These are phyloP conservation scores for Didymella exigua DNA, from an alignment of 2,329 filamentous ascomycete species.

Conservation along the genomic window DNA sequence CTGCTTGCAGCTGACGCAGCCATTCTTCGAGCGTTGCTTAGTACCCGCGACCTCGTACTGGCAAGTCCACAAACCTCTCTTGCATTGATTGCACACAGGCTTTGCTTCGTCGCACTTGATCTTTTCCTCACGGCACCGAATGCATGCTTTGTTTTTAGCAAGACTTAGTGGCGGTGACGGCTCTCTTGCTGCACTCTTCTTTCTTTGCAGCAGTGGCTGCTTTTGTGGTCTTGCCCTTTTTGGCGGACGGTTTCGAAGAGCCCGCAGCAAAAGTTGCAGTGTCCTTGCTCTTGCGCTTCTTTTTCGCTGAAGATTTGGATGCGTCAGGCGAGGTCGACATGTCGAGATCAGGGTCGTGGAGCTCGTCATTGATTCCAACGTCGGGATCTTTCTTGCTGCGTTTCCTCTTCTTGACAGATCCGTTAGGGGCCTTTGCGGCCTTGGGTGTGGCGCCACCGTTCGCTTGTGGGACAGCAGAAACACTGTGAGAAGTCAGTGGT, in stretches of 20 bases:
- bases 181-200: conserved; percentile 15
- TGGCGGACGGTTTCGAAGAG: conserved; percentile 11
- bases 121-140: conserved; percentile 34
- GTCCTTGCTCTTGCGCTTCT: conserved; percentile 29
- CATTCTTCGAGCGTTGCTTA: conserved; percentile 38
- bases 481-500: not conserved
- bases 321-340: conserved; percentile 33
- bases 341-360: conserved; percentile 21
- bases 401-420: conserved; percentile 24
- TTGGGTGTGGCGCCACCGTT: not conserved
- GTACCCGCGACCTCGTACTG: conserved; percentile 28
- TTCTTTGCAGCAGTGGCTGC: conserved; percentile 1
- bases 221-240: conserved; percentile 25
- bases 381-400: conserved; percentile 22
- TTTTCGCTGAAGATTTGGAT: conserved; percentile 22
- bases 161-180: conserved; percentile 14
- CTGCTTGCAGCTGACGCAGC: conserved; percentile 38
- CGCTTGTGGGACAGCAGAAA: not conserved
- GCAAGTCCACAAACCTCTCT: conserved; percentile 36
- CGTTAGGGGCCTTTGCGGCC: not conserved
- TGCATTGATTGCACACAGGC: conserved; percentile 41
- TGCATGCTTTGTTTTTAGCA: conserved; percentile 25
- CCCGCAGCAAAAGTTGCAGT: not conserved
- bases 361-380: conserved; percentile 16
- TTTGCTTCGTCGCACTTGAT: conserved; percentile 41